Conservation (phyloP, 2,329 filamentous ascomycete species). For the Botrytis byssoidea region DNA sequence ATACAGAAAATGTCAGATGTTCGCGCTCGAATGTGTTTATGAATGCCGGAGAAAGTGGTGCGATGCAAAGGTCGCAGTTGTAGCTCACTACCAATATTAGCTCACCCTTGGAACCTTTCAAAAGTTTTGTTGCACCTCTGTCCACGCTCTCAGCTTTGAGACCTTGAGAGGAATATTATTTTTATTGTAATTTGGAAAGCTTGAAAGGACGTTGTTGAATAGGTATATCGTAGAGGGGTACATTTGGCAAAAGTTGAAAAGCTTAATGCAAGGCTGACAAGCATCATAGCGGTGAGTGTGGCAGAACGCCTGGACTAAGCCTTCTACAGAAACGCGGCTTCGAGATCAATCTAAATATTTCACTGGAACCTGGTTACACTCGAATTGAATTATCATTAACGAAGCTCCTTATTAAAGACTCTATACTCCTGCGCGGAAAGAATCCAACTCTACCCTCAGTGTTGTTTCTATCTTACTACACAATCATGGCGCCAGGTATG, state of each 20-base stretch:
- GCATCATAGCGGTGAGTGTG: background rate
- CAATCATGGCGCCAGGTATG: constrained; percentile 40
- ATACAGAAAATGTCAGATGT: background rate
- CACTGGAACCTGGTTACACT: background rate
- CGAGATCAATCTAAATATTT: constrained; percentile 18
- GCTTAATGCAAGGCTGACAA: constrained; percentile 18
- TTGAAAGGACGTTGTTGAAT: background rate
- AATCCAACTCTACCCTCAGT: background rate
- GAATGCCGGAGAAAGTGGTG: background rate
- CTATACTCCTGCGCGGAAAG: background rate
- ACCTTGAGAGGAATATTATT: background rate
- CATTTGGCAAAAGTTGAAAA: constrained; percentile 1
- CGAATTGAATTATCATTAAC: background rate
- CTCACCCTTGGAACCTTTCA: background rate
- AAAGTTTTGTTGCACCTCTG: background rate
- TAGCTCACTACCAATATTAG: background rate
- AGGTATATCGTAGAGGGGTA: constrained; percentile 8
- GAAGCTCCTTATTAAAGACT: background rate
- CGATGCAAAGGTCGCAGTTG: background rate
- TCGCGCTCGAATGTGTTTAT: background rate
- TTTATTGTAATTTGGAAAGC: background rate
- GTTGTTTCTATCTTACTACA: background rate
- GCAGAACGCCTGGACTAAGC: constrained; percentile 2
- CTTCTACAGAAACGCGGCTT: constrained; percentile 9
- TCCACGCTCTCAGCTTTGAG: background rate